Evolutionary conservation across 805 yeast species (phyloP), one percentile per base, ranked within the genome.

Genomic region (Kodamaea hsintzibuensis): DNA sequence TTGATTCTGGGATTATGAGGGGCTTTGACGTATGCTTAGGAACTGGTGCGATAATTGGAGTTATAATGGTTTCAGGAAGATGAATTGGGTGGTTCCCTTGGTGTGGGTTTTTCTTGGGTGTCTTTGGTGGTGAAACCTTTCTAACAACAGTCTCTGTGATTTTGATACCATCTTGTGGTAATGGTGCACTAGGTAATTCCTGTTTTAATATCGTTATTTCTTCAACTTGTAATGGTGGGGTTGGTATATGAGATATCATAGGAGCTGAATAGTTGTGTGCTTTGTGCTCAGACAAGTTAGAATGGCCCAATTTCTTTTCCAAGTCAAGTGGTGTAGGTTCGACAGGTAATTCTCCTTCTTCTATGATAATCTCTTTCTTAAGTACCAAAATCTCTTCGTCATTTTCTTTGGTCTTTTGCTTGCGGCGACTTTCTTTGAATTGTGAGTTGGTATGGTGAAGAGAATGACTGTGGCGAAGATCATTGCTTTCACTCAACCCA

Each of bases 1-100:
- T 25, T 39, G 48, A 33, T 16, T 51, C 54, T 7, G 54, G 54
- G 8, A 51, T 38, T 2, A 51, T 45, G 19, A 51, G 51, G 10
- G 50, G 54, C 13, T 46, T 51, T 4, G 50, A 50, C 4, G 51
- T 48, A 42, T 47, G 48, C 37, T 40, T 47, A 4, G 50, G 45
- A 5, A 27, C 37, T n/a, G 53, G 48, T 16, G 50, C 43, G 30
- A 27, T 18, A 5, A 40, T n/a, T 17, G 42, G 49, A 9, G 35
- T 30, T 17, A 7, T 6, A 33, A 14, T 4, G 8, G 44, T 8
- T 13, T 40, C 44, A 6, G 22, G 22, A 19, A 40, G 13, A 22
- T 48, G 51, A 7, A 40, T 17, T 22, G 44, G 45, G 45, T 48
- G 51, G 35, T 16, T 14, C 5, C 42, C 49, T 8, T 18, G 33